Conservation (phyloP, 371 early-diverging fungal genomes). For the Mucor irregularis region DNA sequence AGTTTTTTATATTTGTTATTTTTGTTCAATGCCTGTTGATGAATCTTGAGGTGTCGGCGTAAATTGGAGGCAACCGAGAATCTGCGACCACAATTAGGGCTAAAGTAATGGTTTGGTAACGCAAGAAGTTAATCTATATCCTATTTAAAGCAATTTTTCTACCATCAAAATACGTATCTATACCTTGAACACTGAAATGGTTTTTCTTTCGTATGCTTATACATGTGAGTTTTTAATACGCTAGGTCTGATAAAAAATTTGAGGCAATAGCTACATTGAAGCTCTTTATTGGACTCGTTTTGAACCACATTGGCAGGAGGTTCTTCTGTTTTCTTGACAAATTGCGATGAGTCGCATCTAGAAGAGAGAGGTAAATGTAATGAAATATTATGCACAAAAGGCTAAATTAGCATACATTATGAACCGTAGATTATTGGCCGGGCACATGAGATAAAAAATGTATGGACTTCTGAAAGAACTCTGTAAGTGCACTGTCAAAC, state of each 20-base stretch:
- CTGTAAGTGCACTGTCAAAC: too few relatives aligned
- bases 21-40: slow-evolving; percentile 2
- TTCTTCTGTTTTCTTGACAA: background rate
- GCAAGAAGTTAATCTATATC: background rate
- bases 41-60: slow-evolving; percentile 58
- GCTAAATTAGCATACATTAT: too few relatives aligned
- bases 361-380: too few relatives aligned
- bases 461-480: too few relatives aligned
- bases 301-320: too few relatives aligned
- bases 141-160: too few relatives aligned
- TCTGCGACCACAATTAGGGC: slow-evolving; percentile 56
- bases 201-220: slow-evolving; percentile 76
- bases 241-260: slow-evolving; percentile 78
- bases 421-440: too few relatives aligned
- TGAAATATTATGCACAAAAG: too few relatives aligned
- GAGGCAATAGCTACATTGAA: slow-evolving; percentile 55
- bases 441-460: too few relatives aligned
- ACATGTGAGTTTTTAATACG: slow-evolving; percentile 65
- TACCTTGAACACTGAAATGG: slow-evolving; percentile 60
- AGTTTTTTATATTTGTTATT: background rate
- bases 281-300: background rate
- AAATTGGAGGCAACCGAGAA: slow-evolving; percentile 76
- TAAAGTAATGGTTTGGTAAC: slow-evolving; percentile 21
- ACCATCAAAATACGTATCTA: too few relatives aligned
- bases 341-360: too few relatives aligned